Conservation (phyloP, 108 stramenopile genomes). For the Nitzschia palea region DNA sequence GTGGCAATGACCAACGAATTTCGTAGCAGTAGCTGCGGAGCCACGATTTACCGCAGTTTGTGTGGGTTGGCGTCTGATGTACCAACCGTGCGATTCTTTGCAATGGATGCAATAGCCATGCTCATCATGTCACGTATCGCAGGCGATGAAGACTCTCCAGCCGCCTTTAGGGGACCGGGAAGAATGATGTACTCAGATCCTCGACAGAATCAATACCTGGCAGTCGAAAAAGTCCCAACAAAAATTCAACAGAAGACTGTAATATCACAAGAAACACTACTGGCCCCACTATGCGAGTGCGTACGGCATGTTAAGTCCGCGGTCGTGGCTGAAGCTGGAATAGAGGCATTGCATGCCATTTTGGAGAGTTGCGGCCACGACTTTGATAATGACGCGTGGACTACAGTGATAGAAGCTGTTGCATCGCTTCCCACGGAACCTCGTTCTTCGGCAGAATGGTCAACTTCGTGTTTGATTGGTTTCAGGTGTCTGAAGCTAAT, state of each 20-base stretch:
- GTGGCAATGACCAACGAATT: slow-evolving; percentile 70
- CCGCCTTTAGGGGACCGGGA: slow-evolving; percentile 34
- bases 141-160: slow-evolving; percentile 28
- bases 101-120: slow-evolving; percentile 72
- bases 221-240: slow-evolving; percentile 22
- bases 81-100: slow-evolving; percentile 51
- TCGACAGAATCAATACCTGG: slow-evolving; percentile 45
- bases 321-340: slow-evolving; percentile 61
- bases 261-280: slow-evolving; percentile 41
- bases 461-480: slow-evolving; percentile 63
- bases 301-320: slow-evolving; percentile 44
- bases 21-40: slow-evolving; percentile 52
- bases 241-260: neutral
- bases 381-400: slow-evolving; percentile 54
- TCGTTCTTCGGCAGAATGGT: slow-evolving; percentile 61
- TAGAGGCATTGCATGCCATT: slow-evolving; percentile 63
- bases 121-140: slow-evolving; percentile 58
- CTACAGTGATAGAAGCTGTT: slow-evolving; percentile 53
- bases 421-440: slow-evolving; percentile 39
- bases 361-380: slow-evolving; percentile 75
- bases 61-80: slow-evolving; percentile 60
- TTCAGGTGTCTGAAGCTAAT: slow-evolving; percentile 89
- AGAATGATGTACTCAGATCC: slow-evolving; percentile 33
- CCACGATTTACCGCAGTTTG: slow-evolving; percentile 48
- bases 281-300: slow-evolving; percentile 68